These are phyloP conservation scores for Rhazya stricta DNA, from an alignment of 257 asterid species.

Conservation along the genomic window DNA sequence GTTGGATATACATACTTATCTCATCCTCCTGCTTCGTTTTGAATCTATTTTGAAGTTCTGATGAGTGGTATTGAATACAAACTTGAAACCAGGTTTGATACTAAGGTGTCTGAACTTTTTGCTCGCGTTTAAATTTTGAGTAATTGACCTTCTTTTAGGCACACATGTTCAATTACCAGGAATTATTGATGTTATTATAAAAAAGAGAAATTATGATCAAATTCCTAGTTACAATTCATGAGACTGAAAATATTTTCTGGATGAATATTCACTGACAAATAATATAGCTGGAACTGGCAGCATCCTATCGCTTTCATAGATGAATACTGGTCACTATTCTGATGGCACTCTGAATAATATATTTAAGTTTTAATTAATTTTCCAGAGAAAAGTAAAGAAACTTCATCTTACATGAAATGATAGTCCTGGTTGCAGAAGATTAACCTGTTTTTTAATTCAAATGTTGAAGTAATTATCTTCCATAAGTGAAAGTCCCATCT, in stretches of 20 bases:
- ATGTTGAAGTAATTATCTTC: background rate
- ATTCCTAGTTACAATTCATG: background rate
- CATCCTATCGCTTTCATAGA: background rate
- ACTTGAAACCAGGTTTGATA: background rate
- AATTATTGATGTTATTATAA: background rate
- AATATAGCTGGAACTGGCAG: background rate
- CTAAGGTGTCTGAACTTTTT: background rate
- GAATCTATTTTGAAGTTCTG: background rate
- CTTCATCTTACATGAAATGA: background rate
- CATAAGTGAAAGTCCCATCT: background rate
- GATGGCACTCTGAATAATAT: background rate
- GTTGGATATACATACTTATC: background rate
- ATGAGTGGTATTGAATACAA: background rate
- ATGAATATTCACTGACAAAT: background rate
- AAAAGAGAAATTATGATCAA: background rate
- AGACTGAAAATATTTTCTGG: background rate
- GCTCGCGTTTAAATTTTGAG: background rate
- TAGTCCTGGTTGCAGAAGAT: background rate
- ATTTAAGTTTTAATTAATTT: background rate
- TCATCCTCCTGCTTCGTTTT: background rate
- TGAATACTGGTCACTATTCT: background rate
- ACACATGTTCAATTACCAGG: background rate
- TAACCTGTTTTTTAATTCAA: background rate
- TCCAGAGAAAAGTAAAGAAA: background rate
- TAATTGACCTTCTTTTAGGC: background rate